A percentile compares a stretch with the other conserved stretches of the same genome.
Conservation (phyloP, 352 stramenopile species). For the Phytophthora sp. region DNA sequence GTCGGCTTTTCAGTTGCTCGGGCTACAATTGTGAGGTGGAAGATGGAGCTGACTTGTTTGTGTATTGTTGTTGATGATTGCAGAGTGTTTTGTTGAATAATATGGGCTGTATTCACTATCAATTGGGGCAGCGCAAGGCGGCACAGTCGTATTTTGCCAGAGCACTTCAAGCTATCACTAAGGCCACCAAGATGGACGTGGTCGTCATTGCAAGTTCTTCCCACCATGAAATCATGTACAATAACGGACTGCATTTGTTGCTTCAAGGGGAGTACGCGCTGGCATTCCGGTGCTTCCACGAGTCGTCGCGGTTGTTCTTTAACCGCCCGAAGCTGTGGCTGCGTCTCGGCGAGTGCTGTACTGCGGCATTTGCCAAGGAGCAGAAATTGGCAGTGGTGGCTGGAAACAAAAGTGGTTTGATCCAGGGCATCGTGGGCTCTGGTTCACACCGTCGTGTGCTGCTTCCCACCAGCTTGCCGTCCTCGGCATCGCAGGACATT, state of each 20-base stretch:
- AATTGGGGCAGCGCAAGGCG: constrained; percentile 89
- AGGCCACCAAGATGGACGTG: constrained; percentile 57
- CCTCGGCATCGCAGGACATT: constrained; percentile 67
- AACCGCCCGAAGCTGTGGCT: constrained; percentile 93
- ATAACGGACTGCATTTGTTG: constrained; percentile 91
- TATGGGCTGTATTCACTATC: constrained; percentile 93
- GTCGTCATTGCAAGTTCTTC: constrained; percentile 72
- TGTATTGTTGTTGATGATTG: constrained; percentile 7
- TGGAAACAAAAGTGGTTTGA: constrained; percentile 84
- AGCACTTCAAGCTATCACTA: constrained; percentile 72
- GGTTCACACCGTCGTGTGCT: constrained; percentile 85
- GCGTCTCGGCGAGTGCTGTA: constrained; percentile 92
- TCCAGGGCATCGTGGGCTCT: constrained; percentile 79
- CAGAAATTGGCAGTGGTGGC: constrained; percentile 57
- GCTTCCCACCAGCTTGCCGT: constrained; percentile 71
- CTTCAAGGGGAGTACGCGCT: constrained; percentile 82
- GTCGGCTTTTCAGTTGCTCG: background rate
- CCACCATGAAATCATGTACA: constrained; percentile 93
- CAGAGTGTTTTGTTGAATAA: constrained; percentile 90
- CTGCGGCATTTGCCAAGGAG: constrained; percentile 80
- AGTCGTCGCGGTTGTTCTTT: constrained; percentile 88
- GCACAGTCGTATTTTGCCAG: constrained; percentile 92
- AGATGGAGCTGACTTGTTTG: background rate
- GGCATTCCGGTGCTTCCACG: constrained; percentile 91
- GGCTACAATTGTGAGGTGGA: background rate